These are phyloP conservation scores for Suillus hirtellus DNA, from an alignment of 768 basidiomycete genomes.

Conservation along the genomic window DNA sequence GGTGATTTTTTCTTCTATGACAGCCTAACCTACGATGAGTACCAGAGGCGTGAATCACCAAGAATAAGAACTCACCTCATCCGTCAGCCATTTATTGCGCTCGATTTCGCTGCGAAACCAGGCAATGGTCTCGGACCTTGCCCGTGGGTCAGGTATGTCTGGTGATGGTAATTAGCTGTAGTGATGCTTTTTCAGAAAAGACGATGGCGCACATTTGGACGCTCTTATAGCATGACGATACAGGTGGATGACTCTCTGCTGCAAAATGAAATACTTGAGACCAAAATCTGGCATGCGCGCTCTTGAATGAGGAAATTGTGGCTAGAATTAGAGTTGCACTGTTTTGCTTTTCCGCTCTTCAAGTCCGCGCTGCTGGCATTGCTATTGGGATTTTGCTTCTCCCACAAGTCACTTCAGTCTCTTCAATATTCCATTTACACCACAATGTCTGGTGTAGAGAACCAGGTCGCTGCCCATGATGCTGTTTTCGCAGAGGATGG, in stretches of 20 bases:
- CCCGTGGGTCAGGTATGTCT: slow-evolving; percentile 64
- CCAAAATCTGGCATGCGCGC: slow-evolving; percentile 32
- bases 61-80: slow-evolving; percentile 45
- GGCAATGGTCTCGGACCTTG: slow-evolving; percentile 62
- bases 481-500: slow-evolving; percentile 15
- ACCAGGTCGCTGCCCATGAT: slow-evolving; percentile 9
- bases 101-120: slow-evolving; percentile 80
- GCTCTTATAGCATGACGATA: slow-evolving; percentile 73
- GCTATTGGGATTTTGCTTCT: slow-evolving; percentile 14
- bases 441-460: slow-evolving; percentile 37
- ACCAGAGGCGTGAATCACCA: background rate
- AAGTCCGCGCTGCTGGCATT: slow-evolving; percentile 17
- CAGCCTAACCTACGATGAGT: slow-evolving; percentile 39
- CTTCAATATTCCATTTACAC: slow-evolving; percentile 15
- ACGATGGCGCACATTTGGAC: slow-evolving; percentile 51
- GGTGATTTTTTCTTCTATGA: slow-evolving; percentile 63
- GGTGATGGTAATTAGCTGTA: background rate
- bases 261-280: slow-evolving; percentile 76
- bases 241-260: slow-evolving; percentile 56
- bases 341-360: slow-evolving; percentile 21
- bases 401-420: slow-evolving; percentile 12
- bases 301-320: slow-evolving; percentile 10
- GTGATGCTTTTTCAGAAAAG: background rate
- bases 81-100: slow-evolving; percentile 54
- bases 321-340: slow-evolving; percentile 13